Base-by-base conservation (phyloP, 2,329 filamentous ascomycete species). In the Neobulgaria alba region DNA sequence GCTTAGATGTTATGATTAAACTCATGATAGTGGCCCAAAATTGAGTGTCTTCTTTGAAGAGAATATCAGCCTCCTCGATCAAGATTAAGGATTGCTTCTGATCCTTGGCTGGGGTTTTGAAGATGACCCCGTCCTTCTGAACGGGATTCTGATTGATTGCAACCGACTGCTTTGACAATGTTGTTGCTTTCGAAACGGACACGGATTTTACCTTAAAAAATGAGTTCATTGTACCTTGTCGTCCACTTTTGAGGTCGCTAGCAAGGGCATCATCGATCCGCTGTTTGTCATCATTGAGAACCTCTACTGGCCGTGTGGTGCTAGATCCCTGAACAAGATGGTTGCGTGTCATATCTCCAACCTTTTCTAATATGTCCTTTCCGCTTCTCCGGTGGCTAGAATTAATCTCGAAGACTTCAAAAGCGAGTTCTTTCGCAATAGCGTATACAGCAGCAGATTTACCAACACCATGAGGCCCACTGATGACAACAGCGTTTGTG, bases 281-380 rank as follows among this genome's bases (percentile, higher is more conserved):
- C 30, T 68, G 61, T 4, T 55, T 47, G 15, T 61, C 57, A 7
- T 61, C 59, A 15, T 58, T 55, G 7, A 56, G 46, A 1, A 43
- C 45, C 29, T 61, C 59, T 3, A 56, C 50, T 10, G 56, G 47
- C n/a, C 64, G 34, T 9, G 50, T 34, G 12, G 62, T 58, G 29
- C 60, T 53, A 14, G 66, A 43, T 68, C 67, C 70, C 49, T 79
- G 78, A 15, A 98, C 90, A 2, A 95, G 72, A 61, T 98, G 92
- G 54, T 98, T 96, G 46, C 82, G 81, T 3, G 88, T 92, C 90
- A 98, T 96, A 62, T 98, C 88, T 30, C 92, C 93, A 33, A 98
- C 86, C 52, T 77, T 85, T 55, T 98, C 92, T 23, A 94, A 61
- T 35, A 98, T 79, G 55, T 98, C 92, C 59, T 82, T 92, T 21